Base-by-base conservation (phyloP, 2,329 filamentous ascomycete genomes). In the Penicillium crustosum region DNA sequence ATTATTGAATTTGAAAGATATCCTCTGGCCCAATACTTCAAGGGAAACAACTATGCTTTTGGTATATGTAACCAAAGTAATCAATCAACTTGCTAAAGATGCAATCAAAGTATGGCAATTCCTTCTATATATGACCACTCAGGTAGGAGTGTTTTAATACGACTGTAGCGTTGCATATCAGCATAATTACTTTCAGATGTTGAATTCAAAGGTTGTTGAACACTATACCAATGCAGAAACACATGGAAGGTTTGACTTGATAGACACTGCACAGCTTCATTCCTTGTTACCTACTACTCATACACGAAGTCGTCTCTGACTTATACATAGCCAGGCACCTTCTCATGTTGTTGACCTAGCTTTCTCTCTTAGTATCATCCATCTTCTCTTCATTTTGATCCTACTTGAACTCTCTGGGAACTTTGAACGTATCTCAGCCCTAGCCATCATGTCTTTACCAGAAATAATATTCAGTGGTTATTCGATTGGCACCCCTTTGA, bases 1-100 rank as follows among this genome's bases (percentile, higher is more conserved):
- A 35, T 57, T 43, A 21, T 41, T 21, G n/a, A 53, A 49, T 57
- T 23, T 19, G 13, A 49, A 57, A 48, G 25, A 42, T 53, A 48
- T 53, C 21, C 6, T 48, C 13, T 47, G 21, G 23, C n/a, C 27
- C 2, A 42, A 49, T 19, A 38, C 17, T 13, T 6, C 4, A 10
- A 19, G 21, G 8, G 10, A 15, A 36, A n/a, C 13, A 42, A 29
- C n/a, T 29, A 21, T 27, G 2, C 7, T 19, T 36, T 27, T 17
- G 12, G 15, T n/a, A 50, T 12, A 4, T 3, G 17, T 39, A n/a
- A n/a, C 2, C 6, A 33, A 33, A 47, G 43, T 47, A 47, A 33
- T 8, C n/a, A 47, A 33, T 8, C n/a, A 33, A 21, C 6, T 7
- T 21, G 25, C 23, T 27, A n/a, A n/a, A 44, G 15, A 43, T 43